Evolutionary conservation across 176 grass and related monocot genomes (phyloP).

Genomic region (Musa beccarii): DNA sequence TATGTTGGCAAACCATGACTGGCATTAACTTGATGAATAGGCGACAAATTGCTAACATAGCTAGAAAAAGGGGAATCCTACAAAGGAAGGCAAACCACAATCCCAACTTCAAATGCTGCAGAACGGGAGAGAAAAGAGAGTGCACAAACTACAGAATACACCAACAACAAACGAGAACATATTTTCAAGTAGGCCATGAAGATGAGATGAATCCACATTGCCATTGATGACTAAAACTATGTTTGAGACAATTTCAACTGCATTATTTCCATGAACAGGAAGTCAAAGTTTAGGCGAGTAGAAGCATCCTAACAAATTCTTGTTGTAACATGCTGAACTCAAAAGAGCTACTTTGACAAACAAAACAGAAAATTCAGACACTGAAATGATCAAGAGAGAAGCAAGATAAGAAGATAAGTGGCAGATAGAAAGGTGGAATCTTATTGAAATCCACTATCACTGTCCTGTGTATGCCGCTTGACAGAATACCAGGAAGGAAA

Average conservation of each 20-base stretch:
- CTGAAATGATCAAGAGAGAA: too few relatives aligned
- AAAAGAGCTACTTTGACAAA: neutral
- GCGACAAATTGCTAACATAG: conserved; percentile 26
- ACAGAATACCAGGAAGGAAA: neutral
- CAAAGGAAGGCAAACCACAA: conserved; percentile 5
- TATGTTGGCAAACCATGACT: neutral
- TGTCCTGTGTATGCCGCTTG: neutral
- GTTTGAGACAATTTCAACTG: too few relatives aligned
- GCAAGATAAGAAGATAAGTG: neutral
- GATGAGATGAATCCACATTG: neutral
- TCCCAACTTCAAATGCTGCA: neutral
- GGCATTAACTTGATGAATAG: conserved; percentile 3
- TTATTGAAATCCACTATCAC: neutral
- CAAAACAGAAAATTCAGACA: neutral
- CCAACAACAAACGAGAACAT: neutral
- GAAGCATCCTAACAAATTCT: neutral
- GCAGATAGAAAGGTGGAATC: neutral
- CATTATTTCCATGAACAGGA: too few relatives aligned
- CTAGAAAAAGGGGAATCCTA: conserved; percentile 25
- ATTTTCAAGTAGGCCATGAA: neutral
- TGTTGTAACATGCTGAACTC: neutral
- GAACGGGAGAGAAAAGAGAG: neutral
- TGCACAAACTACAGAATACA: neutral
- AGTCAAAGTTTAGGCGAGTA: too few relatives aligned
- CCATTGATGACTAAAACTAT: too few relatives aligned